Evolutionary conservation across 1,139 yeast genomes (phyloP).

Genomic region (Debaryomyces coudertii): DNA sequence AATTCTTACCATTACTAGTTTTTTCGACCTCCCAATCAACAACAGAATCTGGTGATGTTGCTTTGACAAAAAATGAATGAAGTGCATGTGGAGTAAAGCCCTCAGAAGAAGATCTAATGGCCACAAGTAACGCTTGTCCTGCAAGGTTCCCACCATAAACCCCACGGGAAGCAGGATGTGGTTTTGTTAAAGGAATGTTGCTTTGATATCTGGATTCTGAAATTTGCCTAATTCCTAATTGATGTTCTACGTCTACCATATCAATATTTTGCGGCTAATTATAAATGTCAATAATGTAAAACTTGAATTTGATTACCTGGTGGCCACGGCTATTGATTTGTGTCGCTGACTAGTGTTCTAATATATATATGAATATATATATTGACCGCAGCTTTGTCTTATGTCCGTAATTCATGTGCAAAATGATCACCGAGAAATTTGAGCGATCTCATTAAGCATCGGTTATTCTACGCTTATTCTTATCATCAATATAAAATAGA

Average conservation of each 20-base stretch:
- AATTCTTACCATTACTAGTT: conserved; percentile 59
- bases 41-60: conserved; percentile 22
- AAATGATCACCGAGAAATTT: neutral
- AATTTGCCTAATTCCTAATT: conserved; percentile 3
- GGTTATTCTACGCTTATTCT: neutral
- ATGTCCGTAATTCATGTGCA: neutral
- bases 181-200: conserved; percentile 27
- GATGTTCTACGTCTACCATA: conserved; percentile 6
- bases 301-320: neutral
- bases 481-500: neutral
- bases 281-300: neutral
- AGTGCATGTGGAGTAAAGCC: conserved; percentile 43
- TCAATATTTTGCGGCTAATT: neutral
- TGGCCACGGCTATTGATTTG: neutral
- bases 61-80: conserved; percentile 36
- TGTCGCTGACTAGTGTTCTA: neutral
- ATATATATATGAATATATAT: neutral
- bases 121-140: conserved; percentile 42
- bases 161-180: conserved; percentile 30
- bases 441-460: neutral
- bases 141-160: conserved; percentile 41
- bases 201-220: conserved; percentile 2
- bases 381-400: neutral
- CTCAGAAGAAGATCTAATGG: conserved; percentile 28
- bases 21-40: conserved; percentile 39